Conservation (phyloP, 495 filamentous ascomycete species). For the Antarctomyces pellizariae region DNA sequence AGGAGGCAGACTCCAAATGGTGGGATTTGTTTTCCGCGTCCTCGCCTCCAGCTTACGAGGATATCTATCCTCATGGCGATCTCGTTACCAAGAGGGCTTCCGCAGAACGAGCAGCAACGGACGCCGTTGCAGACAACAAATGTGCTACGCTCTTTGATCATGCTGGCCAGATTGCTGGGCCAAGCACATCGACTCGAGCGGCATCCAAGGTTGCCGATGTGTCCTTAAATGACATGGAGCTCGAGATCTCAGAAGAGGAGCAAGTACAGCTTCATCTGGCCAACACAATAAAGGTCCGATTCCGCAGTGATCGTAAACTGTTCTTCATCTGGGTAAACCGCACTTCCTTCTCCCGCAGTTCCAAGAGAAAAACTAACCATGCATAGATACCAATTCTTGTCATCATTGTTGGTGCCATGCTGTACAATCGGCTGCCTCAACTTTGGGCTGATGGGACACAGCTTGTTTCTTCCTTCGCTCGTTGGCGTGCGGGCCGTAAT, state of each 20-base stretch:
- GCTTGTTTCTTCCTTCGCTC: no score
- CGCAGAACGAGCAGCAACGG: conserved; percentile 34
- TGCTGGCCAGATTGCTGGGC: conserved; percentile 7
- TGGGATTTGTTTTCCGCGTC: conserved; percentile 33
- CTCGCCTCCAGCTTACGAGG: conserved; percentile 58
- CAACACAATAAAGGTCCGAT: conserved; percentile 47
- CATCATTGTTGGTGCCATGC: conserved; percentile 39
- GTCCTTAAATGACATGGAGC: conserved; percentile 26
- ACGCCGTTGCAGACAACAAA: conserved; percentile 41
- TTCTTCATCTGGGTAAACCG: conserved; percentile 62
- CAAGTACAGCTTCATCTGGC: conserved; percentile 47
- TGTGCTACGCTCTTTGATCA: conserved; percentile 34
- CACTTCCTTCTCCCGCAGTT: conserved; percentile 10
- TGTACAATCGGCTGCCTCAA: conserved; percentile 30
- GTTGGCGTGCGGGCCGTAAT: no score
- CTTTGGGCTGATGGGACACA: conserved; percentile 3
- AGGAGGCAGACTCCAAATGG: conserved; percentile 33
- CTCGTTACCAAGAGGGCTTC: conserved; percentile 36
- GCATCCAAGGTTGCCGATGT: conserved; percentile 17
- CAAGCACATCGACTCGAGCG: conserved; percentile 9
- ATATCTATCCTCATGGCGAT: conserved; percentile 40
- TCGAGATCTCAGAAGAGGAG: conserved; percentile 40
- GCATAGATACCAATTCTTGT: conserved; percentile 32
- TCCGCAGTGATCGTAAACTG: conserved; percentile 53
- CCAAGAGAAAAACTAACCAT: conserved; percentile 10